Base-by-base conservation (phyloP, 202 grass and related monocot species). In the Musa balbisiana region DNA sequence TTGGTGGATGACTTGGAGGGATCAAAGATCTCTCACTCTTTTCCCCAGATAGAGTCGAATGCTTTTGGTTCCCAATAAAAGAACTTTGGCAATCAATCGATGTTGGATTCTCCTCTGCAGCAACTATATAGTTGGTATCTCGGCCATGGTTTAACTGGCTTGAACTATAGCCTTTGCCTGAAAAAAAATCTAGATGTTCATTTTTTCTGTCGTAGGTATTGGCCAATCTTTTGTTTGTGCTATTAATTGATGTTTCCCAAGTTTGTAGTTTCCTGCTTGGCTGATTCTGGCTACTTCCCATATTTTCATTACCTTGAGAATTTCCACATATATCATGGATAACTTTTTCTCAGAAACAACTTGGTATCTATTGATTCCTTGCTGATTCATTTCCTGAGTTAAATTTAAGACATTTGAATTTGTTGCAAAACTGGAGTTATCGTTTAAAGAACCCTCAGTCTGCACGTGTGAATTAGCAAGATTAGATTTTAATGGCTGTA, bases 211-310 rank as follows among this genome's bases (percentile, higher is more conserved):
- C 87, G 10, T 27, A 74, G 53, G 23, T 74, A 5, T 58, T 53
- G 62, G 78, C 78, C 75, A 75, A 63, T 79, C 86, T 97, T 77
- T 83, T 85, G 51, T 85, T 81, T 33, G 89, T 64, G 73, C 56
- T 78, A 73, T 78, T 88, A 86, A 71, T 84, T 83, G 87, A 79
- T 74, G 81, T 86, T 70, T 89, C 92, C 26, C 87, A 82, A 64
- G 17, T 51, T 51, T 76, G 43, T 22, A 33, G 16, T 2, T 60
- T n/a, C 58, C 27, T 65, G 15, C 2, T 64, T 76, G 29, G 20
- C 59, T 64, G 72, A 82, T 83, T 91, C 74, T 74, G 84, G 79
- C 85, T 93, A 81, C 85, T 77, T 58, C 69, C 78, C 49, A 75
- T 69, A 89, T 93, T 84, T 80, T 91, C 86, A 80, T 76, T 64